These are phyloP conservation scores for Aspergillus luchuensis DNA, from an alignment of 2,329 filamentous ascomycete species.

Conservation along the genomic window DNA sequence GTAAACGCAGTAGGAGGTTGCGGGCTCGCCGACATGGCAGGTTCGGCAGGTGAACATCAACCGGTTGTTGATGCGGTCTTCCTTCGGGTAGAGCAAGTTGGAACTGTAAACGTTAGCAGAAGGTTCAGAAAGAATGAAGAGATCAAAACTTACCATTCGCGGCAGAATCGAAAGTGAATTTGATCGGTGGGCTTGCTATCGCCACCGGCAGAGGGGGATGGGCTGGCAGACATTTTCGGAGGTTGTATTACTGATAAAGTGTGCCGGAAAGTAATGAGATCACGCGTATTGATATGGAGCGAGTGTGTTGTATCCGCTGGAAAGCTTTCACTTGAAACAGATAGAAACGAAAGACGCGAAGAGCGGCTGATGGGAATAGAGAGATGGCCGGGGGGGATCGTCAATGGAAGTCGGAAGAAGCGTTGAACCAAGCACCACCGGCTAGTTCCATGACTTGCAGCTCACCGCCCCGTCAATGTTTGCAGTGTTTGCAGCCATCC, in stretches of 20 bases:
- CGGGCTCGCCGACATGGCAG: conserved; percentile 86
- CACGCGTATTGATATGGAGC: background rate
- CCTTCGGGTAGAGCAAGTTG: conserved; percentile 97
- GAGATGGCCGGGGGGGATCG: background rate
- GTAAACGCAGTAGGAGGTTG: conserved; percentile 88
- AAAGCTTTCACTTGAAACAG: background rate
- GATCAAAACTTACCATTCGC: conserved; percentile 70
- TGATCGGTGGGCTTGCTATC: conserved; percentile 60
- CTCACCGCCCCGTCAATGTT: conserved; percentile 8
- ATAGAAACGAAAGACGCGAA: background rate
- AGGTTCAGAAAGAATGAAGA: background rate
- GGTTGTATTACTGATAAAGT: background rate
- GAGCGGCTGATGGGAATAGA: background rate
- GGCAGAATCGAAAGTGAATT: conserved; percentile 96
- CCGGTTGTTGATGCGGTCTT: conserved; percentile 79
- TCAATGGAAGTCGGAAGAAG: conserved; percentile 24
- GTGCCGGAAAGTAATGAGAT: background rate
- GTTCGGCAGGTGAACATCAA: conserved; percentile 96
- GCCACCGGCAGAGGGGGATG: conserved; percentile 43
- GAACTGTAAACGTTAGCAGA: conserved; percentile 58
- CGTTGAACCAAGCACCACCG: conserved; percentile 10
- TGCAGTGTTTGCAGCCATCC: conserved; percentile 21
- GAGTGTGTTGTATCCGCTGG: background rate
- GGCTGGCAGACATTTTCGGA: conserved; percentile 44
- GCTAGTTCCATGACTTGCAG: conserved; percentile 3